Percentiles rank a stretch among this genome's conserved stretches.
phyloP scores from a whole-genome alignment of 75 land plant genomes.

The Chamaecyparis obtusa region DNA sequence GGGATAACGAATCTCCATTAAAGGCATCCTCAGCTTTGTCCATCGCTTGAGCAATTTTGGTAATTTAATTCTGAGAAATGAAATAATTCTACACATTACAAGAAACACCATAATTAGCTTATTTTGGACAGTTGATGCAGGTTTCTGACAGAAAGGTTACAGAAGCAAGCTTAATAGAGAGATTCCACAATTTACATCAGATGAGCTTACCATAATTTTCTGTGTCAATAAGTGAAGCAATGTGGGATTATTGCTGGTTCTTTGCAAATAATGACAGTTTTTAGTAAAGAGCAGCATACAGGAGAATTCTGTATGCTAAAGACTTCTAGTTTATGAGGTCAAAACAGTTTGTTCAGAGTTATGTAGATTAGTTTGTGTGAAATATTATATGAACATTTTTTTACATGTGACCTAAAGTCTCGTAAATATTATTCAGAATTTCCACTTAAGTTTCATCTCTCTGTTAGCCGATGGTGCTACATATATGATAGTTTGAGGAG shows the following conservation, averaged over 20 bases:
- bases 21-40: not conserved
- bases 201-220: not conserved
- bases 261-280: not conserved
- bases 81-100: not conserved
- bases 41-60: no score
- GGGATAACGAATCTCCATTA: not conserved
- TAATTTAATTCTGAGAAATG: no score
- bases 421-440: no score
- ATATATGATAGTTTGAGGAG: no score
- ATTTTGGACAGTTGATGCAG: not conserved
- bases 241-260: not conserved
- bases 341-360: not conserved
- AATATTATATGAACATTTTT: no score
- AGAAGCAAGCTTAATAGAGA: not conserved
- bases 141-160: not conserved
- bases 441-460: no score
- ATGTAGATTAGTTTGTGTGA: not conserved
- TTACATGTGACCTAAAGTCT: not conserved
- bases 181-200: not conserved
- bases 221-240: not conserved
- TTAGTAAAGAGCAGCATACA: not conserved
- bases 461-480: no score
- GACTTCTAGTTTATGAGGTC: not conserved
- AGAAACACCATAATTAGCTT: not conserved
- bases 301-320: not conserved